Percentiles rank a stretch among this genome's conserved stretches.
Conservation (phyloP, 2,329 filamentous ascomycete species). For the Tetracladium maxilliforme region DNA sequence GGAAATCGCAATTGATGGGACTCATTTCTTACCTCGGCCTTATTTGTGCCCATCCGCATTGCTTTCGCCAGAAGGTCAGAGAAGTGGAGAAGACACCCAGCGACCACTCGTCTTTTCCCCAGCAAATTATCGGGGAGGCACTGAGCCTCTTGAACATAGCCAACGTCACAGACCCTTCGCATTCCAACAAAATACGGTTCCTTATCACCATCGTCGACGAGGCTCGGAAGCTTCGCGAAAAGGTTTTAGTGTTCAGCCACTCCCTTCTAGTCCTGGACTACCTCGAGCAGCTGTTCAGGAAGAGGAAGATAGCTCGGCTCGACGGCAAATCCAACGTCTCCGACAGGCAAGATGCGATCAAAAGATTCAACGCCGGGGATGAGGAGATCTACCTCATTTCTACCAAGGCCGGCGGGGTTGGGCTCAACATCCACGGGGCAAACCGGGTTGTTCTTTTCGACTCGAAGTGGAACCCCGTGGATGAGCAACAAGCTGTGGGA, state of each 20-base stretch:
- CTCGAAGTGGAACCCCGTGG: slow-evolving; percentile 63
- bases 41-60: no score
- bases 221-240: slow-evolving; percentile 48
- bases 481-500: slow-evolving; percentile 78
- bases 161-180: no score
- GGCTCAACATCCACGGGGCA: slow-evolving; percentile 70
- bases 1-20: no score
- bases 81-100: no score
- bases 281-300: slow-evolving; percentile 40
- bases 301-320: slow-evolving; percentile 40
- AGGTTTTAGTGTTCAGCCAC: slow-evolving; percentile 69
- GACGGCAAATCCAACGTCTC: slow-evolving; percentile 47
- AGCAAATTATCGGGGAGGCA: no score
- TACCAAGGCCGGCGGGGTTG: slow-evolving; percentile 67
- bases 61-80: no score
- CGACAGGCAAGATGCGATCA: slow-evolving; percentile 46
- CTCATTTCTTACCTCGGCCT: no score
- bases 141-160: slow-evolving; percentile 25
- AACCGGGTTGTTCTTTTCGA: slow-evolving; percentile 83
- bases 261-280: slow-evolving; percentile 57
- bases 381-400: slow-evolving; percentile 64
- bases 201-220: slow-evolving; percentile 56
- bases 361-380: slow-evolving; percentile 48
- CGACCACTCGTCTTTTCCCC: no score
- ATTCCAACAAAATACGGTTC: slow-evolving; percentile 56